phyloP scores from a whole-genome alignment of 192 early-diverging fungal species.

The Linnemannia schmuckeri region DNA sequence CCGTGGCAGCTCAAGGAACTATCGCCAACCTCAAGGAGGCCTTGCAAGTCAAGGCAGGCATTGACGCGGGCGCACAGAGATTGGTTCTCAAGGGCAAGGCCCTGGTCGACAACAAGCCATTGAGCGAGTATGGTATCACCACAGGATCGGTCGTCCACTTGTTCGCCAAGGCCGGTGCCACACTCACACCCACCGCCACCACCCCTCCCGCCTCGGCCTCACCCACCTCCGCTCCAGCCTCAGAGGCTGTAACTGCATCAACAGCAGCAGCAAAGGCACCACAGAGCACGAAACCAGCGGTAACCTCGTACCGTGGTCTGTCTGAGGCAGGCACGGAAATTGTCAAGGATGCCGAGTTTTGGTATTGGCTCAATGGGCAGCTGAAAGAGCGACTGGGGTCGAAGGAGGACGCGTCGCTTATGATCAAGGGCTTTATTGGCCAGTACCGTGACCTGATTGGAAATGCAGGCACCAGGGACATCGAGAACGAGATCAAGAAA shows the following conservation, averaged over 20 bases:
- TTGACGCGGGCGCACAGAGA: conserved; percentile 59
- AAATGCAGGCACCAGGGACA: conserved; percentile 49
- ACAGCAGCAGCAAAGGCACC: conserved; percentile 3
- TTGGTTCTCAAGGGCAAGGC: conserved; percentile 73
- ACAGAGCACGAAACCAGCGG: conserved; percentile 8
- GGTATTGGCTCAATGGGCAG: conserved; percentile 55
- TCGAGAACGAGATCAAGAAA: conserved; percentile 45
- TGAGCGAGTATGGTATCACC: conserved; percentile 63
- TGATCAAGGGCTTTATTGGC: conserved; percentile 52
- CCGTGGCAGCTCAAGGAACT: conserved; percentile 55
- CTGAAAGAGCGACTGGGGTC: conserved; percentile 51
- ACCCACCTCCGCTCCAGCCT: background rate
- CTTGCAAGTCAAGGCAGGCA: conserved; percentile 43
- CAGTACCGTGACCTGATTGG: conserved; percentile 51
- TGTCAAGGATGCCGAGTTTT: conserved; percentile 47
- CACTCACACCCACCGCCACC: background rate
- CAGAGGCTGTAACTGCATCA: background rate
- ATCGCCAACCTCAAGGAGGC: conserved; percentile 56
- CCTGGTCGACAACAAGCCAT: conserved; percentile 64
- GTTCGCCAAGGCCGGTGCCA: conserved; percentile 59
- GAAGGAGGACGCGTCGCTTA: conserved; percentile 50
- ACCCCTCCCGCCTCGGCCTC: conserved; percentile 2
- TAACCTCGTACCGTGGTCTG: conserved; percentile 41
- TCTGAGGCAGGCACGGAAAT: conserved; percentile 43
- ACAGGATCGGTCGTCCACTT: conserved; percentile 63